Base-by-base conservation (phyloP, 805 yeast species). In the Saccharomycopsis selenospora region DNA sequence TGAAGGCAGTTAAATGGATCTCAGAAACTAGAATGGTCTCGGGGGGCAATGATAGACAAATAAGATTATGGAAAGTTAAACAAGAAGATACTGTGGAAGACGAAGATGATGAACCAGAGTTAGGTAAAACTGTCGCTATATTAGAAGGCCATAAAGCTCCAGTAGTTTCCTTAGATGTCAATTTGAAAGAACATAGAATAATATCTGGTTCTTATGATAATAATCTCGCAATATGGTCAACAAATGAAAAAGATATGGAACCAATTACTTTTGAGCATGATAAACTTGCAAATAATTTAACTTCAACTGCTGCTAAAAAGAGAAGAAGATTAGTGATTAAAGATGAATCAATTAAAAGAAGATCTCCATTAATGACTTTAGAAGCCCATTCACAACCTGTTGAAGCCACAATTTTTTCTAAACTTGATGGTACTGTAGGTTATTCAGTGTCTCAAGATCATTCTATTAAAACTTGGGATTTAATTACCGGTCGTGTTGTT, bases 391-490 rank as follows among this genome's bases (percentile, higher is more conserved):
- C 76, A 14, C 88, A 82, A 30, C 95, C 98, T 2, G 97, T 91
- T 20, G 93, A 88, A 60, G 95, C 77, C 33, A 85, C 87, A 22
- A 72, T 78, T 11, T 87, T 89, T 61, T 95, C 86, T 59, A 61
- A 70, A 2, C 68, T 70, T 18, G 98, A 91, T 64, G 55, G 73
- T 41, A 77, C 95, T 0, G 95, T 91, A 3, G 95, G 83, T 8
- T 91, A 93, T 66, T 88, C 98, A 0, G 96, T 86, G 1, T 85
- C 97, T 4, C 96, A 89, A 64, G 98, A 93, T 68, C 99, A 93
- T 63, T 80, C 95, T 0, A 80, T 93, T 55, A 85, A 85, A 60
- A 93, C 99, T 0, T 93, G 98, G 98, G 99, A 93, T 71, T 71
- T 93, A 59, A 85, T 87, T 14, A 90, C 97, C 2, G 71, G 85